Conservation (phyloP, 169 alveolate species). For the Plasmodium blacklocki region DNA sequence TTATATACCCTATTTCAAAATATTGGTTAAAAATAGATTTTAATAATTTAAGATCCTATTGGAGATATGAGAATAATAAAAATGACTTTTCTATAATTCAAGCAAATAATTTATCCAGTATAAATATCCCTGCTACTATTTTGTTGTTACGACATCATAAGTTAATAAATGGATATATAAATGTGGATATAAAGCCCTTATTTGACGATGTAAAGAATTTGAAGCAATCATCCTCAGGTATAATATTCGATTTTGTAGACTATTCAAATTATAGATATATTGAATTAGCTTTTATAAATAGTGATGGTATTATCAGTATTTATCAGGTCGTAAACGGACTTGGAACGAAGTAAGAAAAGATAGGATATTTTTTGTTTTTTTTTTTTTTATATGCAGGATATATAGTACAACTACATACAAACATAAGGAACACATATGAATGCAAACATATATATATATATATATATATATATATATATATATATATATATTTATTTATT, state of each 20-base stretch:
- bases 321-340: not conserved
- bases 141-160: slow-evolving; percentile 49
- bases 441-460: not conserved
- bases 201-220: not conserved
- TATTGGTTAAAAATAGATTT: slow-evolving; percentile 72
- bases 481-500: not conserved
- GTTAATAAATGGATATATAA: slow-evolving; percentile 45
- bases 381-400: not conserved
- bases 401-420: not conserved
- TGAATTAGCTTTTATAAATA: slow-evolving; percentile 28
- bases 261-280: slow-evolving; percentile 41
- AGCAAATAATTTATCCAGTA: slow-evolving; percentile 11
- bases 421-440: not conserved
- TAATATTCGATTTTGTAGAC: slow-evolving; percentile 52
- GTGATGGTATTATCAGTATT: slow-evolving; percentile 20
- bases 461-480: not conserved
- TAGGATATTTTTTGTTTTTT: not conserved
- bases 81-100: slow-evolving; percentile 39
- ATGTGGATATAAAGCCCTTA: slow-evolving; percentile 46
- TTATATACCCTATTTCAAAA: slow-evolving; percentile 61
- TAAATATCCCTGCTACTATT: slow-evolving; percentile 41
- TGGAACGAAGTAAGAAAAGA: slow-evolving; percentile 23
- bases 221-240: slow-evolving; percentile 55
- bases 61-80: slow-evolving; percentile 59
- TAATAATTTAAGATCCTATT: slow-evolving; percentile 25